Base-by-base conservation (phyloP, 2,329 filamentous ascomycete species). In the Colletotrichum truncatum region DNA sequence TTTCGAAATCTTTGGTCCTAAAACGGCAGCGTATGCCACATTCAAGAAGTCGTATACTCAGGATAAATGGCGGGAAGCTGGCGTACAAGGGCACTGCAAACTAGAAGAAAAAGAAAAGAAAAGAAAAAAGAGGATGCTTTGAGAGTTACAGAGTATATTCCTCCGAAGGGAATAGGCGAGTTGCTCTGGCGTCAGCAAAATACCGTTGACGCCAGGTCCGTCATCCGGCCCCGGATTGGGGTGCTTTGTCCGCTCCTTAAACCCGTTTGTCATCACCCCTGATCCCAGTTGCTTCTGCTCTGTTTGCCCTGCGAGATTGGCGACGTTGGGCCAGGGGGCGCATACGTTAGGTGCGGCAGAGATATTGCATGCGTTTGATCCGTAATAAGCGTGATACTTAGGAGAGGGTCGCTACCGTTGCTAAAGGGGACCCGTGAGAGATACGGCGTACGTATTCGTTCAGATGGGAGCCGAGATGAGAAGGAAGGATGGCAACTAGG, bases 241-340 rank as follows among this genome's bases (percentile, higher is more conserved):
- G 43, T 51, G 43, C 63, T 45, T 63, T 55, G 49, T 30, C 62
- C 49, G 56, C 49, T 55, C 49, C 36, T 55, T 54, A 51, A 55
- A 62, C 45, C 49, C 57, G 41, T 45, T 28, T 26, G 21, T 25
- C 6, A 32, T 23, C 34, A 65, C 23, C 49, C 57, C 57, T 66
- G 57, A 54, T 54, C 57, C 49, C 48, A 34, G 57, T 23, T 23
- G 43, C 25, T 55, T 21, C 30, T 11, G 46, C 48, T 52, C 36
- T 48, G 57, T 26, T 52, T 51, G 49, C 57, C 49, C 43, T 55
- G 49, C 36, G 25, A 63, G 43, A 56, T 56, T 66, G 57, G 63
- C 58, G 57, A 54, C 51, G 25, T 45, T 49, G 32, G 16, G 18
- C 18, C 32, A 48, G 48, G 46, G n/a, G 39, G 55, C 55, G 41